phyloP scores from a whole-genome alignment of 306 rosid species.

The Fragaria iinumae region DNA sequence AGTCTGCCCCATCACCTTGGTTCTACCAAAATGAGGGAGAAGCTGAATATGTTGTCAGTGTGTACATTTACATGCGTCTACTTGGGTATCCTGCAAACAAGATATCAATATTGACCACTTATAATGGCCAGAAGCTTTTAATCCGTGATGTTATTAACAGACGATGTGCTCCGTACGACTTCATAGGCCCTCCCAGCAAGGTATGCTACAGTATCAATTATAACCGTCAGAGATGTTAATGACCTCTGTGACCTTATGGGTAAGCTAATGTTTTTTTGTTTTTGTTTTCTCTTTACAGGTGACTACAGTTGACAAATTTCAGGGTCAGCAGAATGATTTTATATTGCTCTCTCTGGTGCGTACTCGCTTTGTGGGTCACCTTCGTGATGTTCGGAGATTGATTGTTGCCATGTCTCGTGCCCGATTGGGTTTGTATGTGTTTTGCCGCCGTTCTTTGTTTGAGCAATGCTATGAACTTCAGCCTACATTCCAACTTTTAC shows the following conservation, averaged over 20 bases:
- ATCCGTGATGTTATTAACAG: slow-evolving; percentile 89
- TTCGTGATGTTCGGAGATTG: slow-evolving; percentile 97
- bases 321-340: slow-evolving; percentile 99
- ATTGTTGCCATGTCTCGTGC: slow-evolving; percentile 99
- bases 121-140: slow-evolving; percentile 98
- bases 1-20: slow-evolving; percentile 97
- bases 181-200: slow-evolving; percentile 97
- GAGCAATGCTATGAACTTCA: slow-evolving; percentile 97
- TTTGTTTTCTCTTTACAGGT: slow-evolving; percentile 48
- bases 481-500: slow-evolving; percentile 91
- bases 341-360: slow-evolving; percentile 91
- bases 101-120: slow-evolving; percentile 96
- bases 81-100: slow-evolving; percentile 94
- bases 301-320: slow-evolving; percentile 94
- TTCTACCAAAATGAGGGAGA: slow-evolving; percentile 97
- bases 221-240: background rate
- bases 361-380: slow-evolving; percentile 93
- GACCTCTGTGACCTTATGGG: background rate
- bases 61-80: slow-evolving; percentile 88
- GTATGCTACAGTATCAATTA: slow-evolving; percentile 29
- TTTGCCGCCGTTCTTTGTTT: slow-evolving; percentile 88
- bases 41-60: slow-evolving; percentile 93
- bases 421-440: slow-evolving; percentile 87
- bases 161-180: slow-evolving; percentile 87
- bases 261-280: background rate